phyloP scores from a whole-genome alignment of 768 basidiomycete genomes.

The Pisolithus tinctorius region DNA sequence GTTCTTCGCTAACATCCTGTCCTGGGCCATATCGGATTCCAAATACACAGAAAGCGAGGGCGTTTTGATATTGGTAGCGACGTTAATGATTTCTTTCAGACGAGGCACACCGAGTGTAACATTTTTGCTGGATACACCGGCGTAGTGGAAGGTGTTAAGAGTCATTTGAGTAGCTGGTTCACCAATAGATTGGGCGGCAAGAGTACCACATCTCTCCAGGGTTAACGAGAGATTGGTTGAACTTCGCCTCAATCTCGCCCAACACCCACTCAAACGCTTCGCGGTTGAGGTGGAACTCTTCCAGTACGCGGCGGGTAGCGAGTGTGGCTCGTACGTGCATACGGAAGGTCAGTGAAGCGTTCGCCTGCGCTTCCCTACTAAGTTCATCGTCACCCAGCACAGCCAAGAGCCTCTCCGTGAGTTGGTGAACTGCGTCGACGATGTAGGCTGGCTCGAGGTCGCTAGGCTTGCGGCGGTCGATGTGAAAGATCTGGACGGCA shows the following conservation, averaged over 20 bases:
- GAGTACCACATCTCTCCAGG: conserved; percentile 99
- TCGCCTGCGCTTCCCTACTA: conserved; percentile 72
- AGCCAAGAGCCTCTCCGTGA: conserved; percentile 73
- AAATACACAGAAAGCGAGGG: conserved; percentile 94
- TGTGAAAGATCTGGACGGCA: conserved; percentile 93
- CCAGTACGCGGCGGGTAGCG: conserved; percentile 79
- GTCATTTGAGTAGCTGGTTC: conserved; percentile 99
- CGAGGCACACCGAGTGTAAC: conserved; percentile 99
- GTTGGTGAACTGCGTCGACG: conserved; percentile 66
- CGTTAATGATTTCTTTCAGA: conserved; percentile 98
- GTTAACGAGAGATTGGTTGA: conserved; percentile 87
- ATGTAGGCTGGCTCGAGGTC: conserved; percentile 88
- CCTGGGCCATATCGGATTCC: conserved; percentile 58
- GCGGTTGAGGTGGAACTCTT: conserved; percentile 78
- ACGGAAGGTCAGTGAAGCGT: conserved; percentile 86
- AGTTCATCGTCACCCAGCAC: conserved; percentile 82
- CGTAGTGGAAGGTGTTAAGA: conserved; percentile 99
- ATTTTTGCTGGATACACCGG: conserved; percentile 99
- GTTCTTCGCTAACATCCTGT: conserved; percentile 65
- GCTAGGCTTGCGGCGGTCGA: conserved; percentile 88
- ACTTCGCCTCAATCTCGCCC: conserved; percentile 91
- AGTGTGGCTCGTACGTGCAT: conserved; percentile 92
- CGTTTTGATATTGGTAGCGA: conserved; percentile 97
- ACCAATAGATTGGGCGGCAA: conserved; percentile 97
- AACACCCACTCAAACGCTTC: conserved; percentile 99